Conservation (phyloP, 2,329 filamentous ascomycete species). For the Exophiala calicioides region DNA sequence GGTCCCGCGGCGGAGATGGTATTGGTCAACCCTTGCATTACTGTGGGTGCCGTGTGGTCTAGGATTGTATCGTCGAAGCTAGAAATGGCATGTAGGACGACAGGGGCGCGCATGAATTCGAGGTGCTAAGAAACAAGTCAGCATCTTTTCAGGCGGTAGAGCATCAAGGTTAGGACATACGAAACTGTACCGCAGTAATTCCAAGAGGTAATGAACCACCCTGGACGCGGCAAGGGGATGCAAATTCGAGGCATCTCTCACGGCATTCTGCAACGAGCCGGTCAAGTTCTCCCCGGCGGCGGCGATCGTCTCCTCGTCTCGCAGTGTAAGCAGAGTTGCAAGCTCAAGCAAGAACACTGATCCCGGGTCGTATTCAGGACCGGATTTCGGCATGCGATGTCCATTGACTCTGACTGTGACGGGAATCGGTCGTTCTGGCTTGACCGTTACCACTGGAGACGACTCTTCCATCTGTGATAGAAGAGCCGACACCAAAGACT, state of each 20-base stretch:
- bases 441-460: slow-evolving; percentile 77
- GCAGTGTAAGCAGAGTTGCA: slow-evolving; percentile 76
- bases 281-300: slow-evolving; percentile 76
- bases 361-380: slow-evolving; percentile 76
- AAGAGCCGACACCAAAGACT: slow-evolving; percentile 69
- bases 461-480: slow-evolving; percentile 83
- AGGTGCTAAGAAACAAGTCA: slow-evolving; percentile 62
- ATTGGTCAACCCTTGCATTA: slow-evolving; percentile 74
- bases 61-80: slow-evolving; percentile 78
- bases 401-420: slow-evolving; percentile 61
- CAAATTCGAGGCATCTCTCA: slow-evolving; percentile 75
- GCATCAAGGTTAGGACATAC: slow-evolving; percentile 53
- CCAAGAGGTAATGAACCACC: slow-evolving; percentile 82
- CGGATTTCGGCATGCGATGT: slow-evolving; percentile 56
- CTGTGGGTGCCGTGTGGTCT: slow-evolving; percentile 71
- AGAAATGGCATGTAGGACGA: slow-evolving; percentile 87
- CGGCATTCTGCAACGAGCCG: slow-evolving; percentile 74
- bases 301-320: slow-evolving; percentile 71
- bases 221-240: slow-evolving; percentile 84
- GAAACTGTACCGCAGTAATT: slow-evolving; percentile 79
- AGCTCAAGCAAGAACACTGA: slow-evolving; percentile 90
- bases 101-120: slow-evolving; percentile 87
- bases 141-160: slow-evolving; percentile 10
- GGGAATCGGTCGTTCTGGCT: slow-evolving; percentile 72
- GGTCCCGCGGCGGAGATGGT: slow-evolving; percentile 78